Conservation (phyloP, 352 stramenopile genomes). For the Pythium graminicola region DNA sequence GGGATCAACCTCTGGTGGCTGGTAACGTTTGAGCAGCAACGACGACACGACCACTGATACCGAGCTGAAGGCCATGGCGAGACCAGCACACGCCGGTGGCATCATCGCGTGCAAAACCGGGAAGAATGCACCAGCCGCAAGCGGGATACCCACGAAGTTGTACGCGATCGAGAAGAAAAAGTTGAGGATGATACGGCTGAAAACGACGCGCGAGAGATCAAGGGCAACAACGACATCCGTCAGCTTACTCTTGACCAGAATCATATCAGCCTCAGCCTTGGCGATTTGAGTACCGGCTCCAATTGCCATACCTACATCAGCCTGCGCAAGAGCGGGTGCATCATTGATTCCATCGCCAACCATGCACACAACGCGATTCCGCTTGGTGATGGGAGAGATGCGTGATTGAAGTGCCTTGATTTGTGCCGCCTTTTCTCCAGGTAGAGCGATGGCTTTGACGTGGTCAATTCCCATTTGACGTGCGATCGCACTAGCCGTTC, state of each 20-base stretch:
- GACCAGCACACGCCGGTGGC: conserved; percentile 73
- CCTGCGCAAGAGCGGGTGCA: conserved; percentile 87
- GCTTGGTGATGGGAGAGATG: conserved; percentile 61
- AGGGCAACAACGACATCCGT: conserved; percentile 79
- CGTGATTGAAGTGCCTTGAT: conserved; percentile 80
- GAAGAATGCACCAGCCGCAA: conserved; percentile 83
- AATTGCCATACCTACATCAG: conserved; percentile 91
- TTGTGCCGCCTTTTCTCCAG: conserved; percentile 92
- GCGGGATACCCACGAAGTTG: conserved; percentile 77
- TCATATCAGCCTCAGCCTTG: conserved; percentile 83
- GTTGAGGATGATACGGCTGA: conserved; percentile 80
- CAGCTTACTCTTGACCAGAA: conserved; percentile 82
- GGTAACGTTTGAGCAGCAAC: conserved; percentile 78
- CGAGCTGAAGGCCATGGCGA: conserved; percentile 86
- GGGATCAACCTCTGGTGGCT: conserved; percentile 35
- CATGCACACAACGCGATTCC: conserved; percentile 86
- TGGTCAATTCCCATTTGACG: conserved; percentile 85
- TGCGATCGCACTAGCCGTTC: conserved; percentile 86
- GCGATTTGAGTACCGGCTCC: conserved; percentile 89
- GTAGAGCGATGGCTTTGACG: conserved; percentile 85
- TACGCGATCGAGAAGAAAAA: conserved; percentile 87
- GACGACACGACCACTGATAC: conserved; percentile 84
- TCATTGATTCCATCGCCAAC: conserved; percentile 96
- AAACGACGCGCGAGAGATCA: conserved; percentile 74
- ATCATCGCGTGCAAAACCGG: conserved; percentile 78